These are phyloP conservation scores for Candida multigemmis DNA, from an alignment of 805 yeast genomes.

Conservation along the genomic window DNA sequence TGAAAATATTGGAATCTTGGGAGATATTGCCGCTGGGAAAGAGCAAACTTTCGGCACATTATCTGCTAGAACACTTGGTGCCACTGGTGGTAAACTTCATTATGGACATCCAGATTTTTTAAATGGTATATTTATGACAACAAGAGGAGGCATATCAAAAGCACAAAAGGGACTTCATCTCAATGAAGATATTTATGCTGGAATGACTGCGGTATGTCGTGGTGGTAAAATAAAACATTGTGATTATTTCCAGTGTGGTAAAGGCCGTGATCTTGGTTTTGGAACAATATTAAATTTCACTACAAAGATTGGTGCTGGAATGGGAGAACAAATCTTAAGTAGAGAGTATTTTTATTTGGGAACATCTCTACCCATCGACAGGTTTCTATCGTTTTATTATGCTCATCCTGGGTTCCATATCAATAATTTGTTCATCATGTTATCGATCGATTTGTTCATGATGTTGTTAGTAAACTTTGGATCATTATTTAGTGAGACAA, in stretches of 20 bases:
- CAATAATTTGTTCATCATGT: conserved; percentile 78
- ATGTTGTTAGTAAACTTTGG: conserved; percentile 73
- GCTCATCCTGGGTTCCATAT: conserved; percentile 97
- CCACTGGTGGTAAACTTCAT: conserved; percentile 89
- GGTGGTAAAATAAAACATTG: conserved; percentile 95
- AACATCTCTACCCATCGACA: conserved; percentile 78
- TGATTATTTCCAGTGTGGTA: conserved; percentile 94
- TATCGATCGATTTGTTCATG: conserved; percentile 85
- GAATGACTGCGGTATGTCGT: conserved; percentile 80
- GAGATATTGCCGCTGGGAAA: conserved; percentile 95
- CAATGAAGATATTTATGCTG: conserved; percentile 94
- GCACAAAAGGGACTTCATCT: conserved; percentile 90
- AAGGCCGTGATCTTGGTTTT: conserved; percentile 93
- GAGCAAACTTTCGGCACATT: conserved; percentile 96
- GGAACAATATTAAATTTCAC: conserved; percentile 89
- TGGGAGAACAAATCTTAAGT: conserved; percentile 94
- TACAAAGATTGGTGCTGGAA: conserved; percentile 94
- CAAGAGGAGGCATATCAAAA: conserved; percentile 92
- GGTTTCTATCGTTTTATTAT: conserved; percentile 87
- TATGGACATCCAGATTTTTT: conserved; percentile 96
- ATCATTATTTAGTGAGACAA: conserved; percentile 63
- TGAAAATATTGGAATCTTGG: conserved; percentile 84
- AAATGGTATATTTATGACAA: conserved; percentile 85
- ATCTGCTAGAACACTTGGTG: conserved; percentile 88
- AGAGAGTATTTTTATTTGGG: conserved; percentile 90